Evolutionary conservation across 2,329 filamentous ascomycete species (phyloP).

Genomic region (Talaromyces sp.): DNA sequence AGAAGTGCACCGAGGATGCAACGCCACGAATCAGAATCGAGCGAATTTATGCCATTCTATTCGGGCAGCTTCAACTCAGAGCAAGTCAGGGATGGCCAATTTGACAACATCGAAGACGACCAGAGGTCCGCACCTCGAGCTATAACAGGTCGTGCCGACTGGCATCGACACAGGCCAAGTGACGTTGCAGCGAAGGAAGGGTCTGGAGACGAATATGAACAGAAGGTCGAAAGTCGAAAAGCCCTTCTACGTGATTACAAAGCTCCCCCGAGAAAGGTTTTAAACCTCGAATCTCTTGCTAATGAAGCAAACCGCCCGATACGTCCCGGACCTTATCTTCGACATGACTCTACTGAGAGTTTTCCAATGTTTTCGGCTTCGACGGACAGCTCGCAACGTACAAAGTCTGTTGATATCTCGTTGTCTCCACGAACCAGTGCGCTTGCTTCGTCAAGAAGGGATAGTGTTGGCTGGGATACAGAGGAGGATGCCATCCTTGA

Average conservation of each 20-base stretch:
- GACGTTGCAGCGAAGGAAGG: conserved; percentile 25
- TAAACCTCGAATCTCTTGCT: conserved; percentile 46
- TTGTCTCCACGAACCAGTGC: conserved; percentile 37
- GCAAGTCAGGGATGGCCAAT: conserved; percentile 23
- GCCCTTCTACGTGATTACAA: conserved; percentile 49
- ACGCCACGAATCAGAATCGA: conserved; percentile 26
- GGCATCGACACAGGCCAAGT: conserved; percentile 30
- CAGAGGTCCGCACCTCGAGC: conserved; percentile 42
- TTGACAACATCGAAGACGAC: conserved; percentile 25
- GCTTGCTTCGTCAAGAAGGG: conserved; percentile 22
- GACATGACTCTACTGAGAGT: conserved; percentile 59
- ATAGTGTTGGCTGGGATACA: conserved; percentile 24
- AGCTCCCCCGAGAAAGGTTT: conserved; percentile 47
- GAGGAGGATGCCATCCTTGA: conserved; percentile 22
- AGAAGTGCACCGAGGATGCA: conserved; percentile 20
- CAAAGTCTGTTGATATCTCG: conserved; percentile 52
- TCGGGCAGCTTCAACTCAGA: conserved; percentile 25
- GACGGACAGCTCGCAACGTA: conserved; percentile 53
- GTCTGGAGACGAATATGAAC: conserved; percentile 36
- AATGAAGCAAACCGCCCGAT: conserved; percentile 28
- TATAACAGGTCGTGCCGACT: conserved; percentile 37
- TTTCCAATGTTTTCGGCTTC: conserved; percentile 64
- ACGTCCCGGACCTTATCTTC: conserved; percentile 37
- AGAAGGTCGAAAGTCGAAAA: conserved; percentile 41
- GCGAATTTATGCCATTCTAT: conserved; percentile 23